A percentile compares a stretch with the other conserved stretches of the same genome.
Evolutionary conservation across 2,329 filamentous ascomycete genomes (phyloP).

Genomic region (Diaporthe helianthi): DNA sequence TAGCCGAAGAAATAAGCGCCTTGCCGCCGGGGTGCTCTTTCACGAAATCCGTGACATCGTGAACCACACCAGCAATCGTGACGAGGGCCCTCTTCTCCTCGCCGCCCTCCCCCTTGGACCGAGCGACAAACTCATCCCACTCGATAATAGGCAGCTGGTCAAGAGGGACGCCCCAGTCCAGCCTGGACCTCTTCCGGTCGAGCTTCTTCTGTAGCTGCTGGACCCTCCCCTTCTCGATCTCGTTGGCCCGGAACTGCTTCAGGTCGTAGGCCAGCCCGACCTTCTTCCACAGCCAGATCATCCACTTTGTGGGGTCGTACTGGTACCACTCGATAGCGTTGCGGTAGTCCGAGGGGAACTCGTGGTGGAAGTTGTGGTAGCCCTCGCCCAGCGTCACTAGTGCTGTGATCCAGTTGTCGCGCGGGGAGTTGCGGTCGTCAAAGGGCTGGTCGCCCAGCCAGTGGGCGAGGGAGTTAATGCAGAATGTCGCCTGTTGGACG

Average conservation of each 20-base stretch:
- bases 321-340: conserved; percentile 92
- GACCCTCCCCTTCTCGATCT: conserved; percentile 89
- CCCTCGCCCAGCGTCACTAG: conserved; percentile 83
- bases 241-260: conserved; percentile 89
- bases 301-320: conserved; percentile 93
- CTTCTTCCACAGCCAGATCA: conserved; percentile 84
- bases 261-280: conserved; percentile 84
- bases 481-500: conserved; percentile 92
- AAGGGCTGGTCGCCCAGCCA: conserved; percentile 94
- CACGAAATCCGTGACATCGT: conserved; percentile 85
- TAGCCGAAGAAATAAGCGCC: conserved; percentile 80
- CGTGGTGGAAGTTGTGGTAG: conserved; percentile 96
- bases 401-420: conserved; percentile 86
- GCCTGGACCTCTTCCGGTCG: conserved; percentile 80
- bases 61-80: conserved; percentile 82
- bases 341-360: conserved; percentile 92
- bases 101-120: conserved; percentile 62
- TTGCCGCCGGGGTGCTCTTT: conserved; percentile 88
- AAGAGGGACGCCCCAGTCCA: conserved; percentile 87
- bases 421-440: conserved; percentile 89
- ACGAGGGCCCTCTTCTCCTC: conserved; percentile 66
- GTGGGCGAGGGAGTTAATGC: conserved; percentile 89
- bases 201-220: conserved; percentile 94
- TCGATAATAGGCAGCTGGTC: conserved; percentile 85
- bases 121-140: conserved; percentile 85